Evolutionary conservation across 805 yeast species (phyloP).

Genomic region (Myxozyma sirexii): DNA sequence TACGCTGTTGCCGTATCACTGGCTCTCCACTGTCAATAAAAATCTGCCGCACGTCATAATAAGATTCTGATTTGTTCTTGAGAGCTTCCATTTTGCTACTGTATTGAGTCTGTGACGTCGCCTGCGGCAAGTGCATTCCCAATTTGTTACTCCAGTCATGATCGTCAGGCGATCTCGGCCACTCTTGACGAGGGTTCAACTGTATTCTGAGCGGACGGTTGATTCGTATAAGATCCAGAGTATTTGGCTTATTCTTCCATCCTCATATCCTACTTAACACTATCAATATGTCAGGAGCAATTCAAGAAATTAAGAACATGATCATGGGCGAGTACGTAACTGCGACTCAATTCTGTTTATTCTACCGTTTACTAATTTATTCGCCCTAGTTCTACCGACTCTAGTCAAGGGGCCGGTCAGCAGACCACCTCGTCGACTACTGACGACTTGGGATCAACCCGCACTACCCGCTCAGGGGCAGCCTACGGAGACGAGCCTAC

Average conservation of each 20-base stretch:
- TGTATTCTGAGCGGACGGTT: too few species aligned
- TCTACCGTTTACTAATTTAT: neutral
- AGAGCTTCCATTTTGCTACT: neutral
- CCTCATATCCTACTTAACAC: too few species aligned
- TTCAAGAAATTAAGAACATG: constrained; percentile 18
- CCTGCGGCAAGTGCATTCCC: neutral
- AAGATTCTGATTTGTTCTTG: too few species aligned
- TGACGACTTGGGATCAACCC: neutral
- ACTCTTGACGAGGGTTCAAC: neutral
- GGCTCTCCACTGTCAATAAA: constrained; percentile 1
- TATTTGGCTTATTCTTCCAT: too few species aligned
- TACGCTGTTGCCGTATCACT: too few species aligned
- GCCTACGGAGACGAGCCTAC: constrained; percentile 1
- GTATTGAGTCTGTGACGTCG: neutral
- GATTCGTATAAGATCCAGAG: too few species aligned
- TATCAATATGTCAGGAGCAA: constrained; percentile 15
- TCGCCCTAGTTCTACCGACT: constrained; percentile 1
- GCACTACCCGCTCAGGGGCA: constrained; percentile 25
- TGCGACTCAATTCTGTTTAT: too few species aligned
- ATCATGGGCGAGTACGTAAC: constrained; percentile 20
- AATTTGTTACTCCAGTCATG: neutral
- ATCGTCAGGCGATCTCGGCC: constrained; percentile 6
- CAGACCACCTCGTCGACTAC: neutral
- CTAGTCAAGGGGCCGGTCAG: neutral
- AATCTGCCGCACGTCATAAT: neutral